phyloP scores from a whole-genome alignment of 2,329 filamentous ascomycete genomes.

The Hymenoscyphus fraxineus region DNA sequence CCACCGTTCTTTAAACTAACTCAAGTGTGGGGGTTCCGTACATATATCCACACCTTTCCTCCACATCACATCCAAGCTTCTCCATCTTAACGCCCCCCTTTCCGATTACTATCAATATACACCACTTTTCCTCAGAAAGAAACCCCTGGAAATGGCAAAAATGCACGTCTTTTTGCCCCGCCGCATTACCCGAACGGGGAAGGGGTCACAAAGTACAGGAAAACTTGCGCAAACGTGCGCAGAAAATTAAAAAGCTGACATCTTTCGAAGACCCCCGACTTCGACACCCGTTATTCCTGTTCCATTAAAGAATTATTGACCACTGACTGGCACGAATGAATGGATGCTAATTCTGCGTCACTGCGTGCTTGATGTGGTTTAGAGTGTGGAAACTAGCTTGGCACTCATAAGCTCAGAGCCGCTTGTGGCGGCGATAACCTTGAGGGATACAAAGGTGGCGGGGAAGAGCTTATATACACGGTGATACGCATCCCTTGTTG shows the following conservation, averaged over 20 bases:
- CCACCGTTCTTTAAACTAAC: background rate
- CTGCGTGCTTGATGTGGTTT: background rate
- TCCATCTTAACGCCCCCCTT: background rate
- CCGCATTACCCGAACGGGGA: background rate
- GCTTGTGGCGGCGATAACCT: background rate
- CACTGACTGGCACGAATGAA: background rate
- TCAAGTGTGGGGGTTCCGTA: background rate
- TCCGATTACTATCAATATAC: background rate
- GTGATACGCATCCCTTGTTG: background rate
- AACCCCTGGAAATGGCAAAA: background rate
- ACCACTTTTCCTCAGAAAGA: background rate
- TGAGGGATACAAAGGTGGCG: background rate
- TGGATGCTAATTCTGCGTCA: background rate
- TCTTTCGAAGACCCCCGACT: background rate
- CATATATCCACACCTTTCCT: background rate
- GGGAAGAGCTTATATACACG: background rate
- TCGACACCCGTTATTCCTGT: background rate
- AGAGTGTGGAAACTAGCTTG: background rate
- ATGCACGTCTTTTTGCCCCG: background rate
- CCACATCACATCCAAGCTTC: background rate
- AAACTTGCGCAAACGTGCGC: slow-evolving; percentile 10
- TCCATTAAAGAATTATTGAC: background rate
- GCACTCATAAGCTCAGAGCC: background rate
- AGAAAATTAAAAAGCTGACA: background rate
- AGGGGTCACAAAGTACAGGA: background rate